A percentile compares a stretch with the other conserved stretches of the same genome.
phyloP scores from a whole-genome alignment of 345 rosid genomes.

The Mercurialis annua region DNA sequence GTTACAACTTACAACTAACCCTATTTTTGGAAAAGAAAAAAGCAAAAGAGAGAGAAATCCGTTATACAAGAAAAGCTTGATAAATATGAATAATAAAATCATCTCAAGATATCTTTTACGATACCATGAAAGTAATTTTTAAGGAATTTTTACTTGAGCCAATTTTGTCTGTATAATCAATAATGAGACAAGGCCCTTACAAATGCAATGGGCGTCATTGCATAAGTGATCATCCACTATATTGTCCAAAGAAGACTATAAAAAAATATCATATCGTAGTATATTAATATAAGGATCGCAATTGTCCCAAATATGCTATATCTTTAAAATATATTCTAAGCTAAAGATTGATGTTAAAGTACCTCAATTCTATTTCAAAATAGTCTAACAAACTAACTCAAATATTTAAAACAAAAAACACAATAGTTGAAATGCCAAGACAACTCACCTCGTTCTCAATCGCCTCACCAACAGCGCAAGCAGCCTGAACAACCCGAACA shows the following conservation, averaged over 20 bases:
- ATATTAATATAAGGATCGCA: neutral
- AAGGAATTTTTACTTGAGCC: neutral
- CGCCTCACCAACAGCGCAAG: constrained; percentile 83
- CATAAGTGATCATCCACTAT: neutral
- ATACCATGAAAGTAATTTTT: neutral
- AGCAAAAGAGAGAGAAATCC: neutral
- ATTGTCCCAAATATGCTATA: neutral
- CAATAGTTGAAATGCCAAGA: neutral
- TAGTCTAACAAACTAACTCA: neutral
- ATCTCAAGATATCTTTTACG: neutral
- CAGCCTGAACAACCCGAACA: constrained; percentile 72
- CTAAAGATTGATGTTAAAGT: neutral
- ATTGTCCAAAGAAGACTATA: neutral
- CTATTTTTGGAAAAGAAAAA: too few species aligned
- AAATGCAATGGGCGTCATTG: neutral
- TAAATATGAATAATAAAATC: neutral
- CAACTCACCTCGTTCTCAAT: constrained; percentile 81
- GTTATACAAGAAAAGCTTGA: neutral
- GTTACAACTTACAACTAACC: too few species aligned
- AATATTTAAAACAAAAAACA: neutral
- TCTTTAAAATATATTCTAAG: neutral
- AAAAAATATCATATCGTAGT: neutral
- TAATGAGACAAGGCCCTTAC: neutral
- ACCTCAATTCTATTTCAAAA: neutral
- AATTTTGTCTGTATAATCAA: too few species aligned